Evolutionary conservation across 2,329 filamentous ascomycete genomes (phyloP).

Genomic region (Herpotrichia juniperi): DNA sequence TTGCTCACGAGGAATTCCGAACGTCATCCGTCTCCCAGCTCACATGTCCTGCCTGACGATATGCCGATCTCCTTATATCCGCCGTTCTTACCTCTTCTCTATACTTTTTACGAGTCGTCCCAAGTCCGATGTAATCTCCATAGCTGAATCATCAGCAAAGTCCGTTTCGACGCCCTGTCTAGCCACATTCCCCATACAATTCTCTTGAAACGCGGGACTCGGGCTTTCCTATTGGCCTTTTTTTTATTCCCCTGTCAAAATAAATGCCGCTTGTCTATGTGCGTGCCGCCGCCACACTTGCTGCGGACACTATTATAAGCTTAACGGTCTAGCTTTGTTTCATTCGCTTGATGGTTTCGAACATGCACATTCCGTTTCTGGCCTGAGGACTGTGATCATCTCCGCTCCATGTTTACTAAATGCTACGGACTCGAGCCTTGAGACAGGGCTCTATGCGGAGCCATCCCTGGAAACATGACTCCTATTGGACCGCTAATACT

Average conservation of each 20-base stretch:
- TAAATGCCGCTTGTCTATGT: not conserved
- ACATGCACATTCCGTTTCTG: not conserved
- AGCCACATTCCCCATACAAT: not conserved
- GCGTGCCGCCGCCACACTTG: not conserved
- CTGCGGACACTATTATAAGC: constrained; percentile 10
- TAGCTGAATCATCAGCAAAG: constrained; percentile 1
- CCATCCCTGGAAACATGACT: not conserved
- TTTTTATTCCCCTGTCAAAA: not conserved
- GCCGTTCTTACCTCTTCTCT: not conserved
- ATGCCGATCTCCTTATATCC: not conserved
- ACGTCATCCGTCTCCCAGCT: no score
- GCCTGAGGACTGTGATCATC: not conserved
- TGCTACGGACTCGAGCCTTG: not conserved
- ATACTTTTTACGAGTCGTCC: not conserved
- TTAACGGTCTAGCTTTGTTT: constrained; percentile 6
- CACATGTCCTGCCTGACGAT: not conserved
- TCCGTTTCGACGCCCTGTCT: not conserved
- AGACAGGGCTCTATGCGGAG: not conserved
- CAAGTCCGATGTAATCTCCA: constrained; percentile 3
- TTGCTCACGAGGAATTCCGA: no score
- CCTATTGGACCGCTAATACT: not conserved
- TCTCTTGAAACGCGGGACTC: not conserved
- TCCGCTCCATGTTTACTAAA: not conserved
- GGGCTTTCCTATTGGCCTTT: not conserved
- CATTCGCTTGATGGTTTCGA: not conserved